phyloP scores from a whole-genome alignment of 257 asterid species.

The Solanum rostratum region DNA sequence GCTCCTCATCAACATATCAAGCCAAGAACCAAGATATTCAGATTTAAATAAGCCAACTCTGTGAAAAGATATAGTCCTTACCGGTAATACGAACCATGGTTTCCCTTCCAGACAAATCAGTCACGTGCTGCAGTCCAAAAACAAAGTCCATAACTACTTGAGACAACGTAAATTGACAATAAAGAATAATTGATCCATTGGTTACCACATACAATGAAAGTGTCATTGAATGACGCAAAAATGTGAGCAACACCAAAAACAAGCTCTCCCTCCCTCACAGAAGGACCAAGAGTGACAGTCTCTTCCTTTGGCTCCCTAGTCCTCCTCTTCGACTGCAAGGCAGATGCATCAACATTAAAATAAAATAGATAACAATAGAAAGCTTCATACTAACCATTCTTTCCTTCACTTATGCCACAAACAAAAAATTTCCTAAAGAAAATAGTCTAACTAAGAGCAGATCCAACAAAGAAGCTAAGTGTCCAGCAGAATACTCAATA shows the following conservation, averaged over 20 bases:
- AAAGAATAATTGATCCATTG: not conserved
- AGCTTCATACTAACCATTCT: not conserved
- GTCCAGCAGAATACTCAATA: not conserved
- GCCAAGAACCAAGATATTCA: not conserved
- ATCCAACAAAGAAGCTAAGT: not conserved
- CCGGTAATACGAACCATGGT: slow-evolving; percentile 1
- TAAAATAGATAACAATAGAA: not conserved
- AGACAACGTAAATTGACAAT: not conserved
- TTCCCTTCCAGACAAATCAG: slow-evolving; percentile 1
- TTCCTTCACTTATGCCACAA: not conserved
- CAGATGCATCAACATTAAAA: not conserved
- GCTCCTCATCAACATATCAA: not conserved
- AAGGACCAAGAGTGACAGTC: not conserved
- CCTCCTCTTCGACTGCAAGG: not conserved
- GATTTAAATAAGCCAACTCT: not conserved
- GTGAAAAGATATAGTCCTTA: not conserved
- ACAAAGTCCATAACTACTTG: not conserved
- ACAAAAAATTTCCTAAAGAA: not conserved
- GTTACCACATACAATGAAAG: not conserved
- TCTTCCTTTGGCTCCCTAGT: slow-evolving; percentile 3
- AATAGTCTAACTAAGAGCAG: not conserved
- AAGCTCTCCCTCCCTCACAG: not conserved
- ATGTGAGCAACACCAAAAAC: not conserved
- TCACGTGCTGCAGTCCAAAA: not conserved
- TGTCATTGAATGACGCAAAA: not conserved